phyloP scores from a whole-genome alignment of 2,329 filamentous ascomycete genomes.

The Ascochyta pisi region DNA sequence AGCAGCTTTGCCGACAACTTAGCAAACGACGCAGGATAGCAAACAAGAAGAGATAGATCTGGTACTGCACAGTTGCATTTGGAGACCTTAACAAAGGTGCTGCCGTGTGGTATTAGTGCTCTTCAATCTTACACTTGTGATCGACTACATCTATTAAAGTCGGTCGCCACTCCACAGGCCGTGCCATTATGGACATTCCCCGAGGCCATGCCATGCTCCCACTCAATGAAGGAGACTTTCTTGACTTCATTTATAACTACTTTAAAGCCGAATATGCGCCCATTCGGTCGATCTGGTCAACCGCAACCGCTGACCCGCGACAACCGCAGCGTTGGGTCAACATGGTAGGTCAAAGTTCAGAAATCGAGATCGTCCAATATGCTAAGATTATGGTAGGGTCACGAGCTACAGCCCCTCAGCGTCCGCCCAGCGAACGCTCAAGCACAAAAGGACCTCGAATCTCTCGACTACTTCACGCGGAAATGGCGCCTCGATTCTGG shows the following conservation, averaged over 20 bases:
- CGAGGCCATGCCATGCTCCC: conserved; percentile 41
- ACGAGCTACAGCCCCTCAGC: conserved; percentile 38
- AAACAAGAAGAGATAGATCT: conserved; percentile 5
- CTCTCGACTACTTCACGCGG: conserved; percentile 41
- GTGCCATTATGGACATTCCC: conserved; percentile 41
- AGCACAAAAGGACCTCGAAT: conserved; percentile 47
- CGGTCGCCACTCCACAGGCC: not conserved
- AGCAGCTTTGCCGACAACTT: conserved; percentile 35
- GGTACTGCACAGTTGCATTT: not conserved
- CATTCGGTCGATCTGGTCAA: conserved; percentile 46
- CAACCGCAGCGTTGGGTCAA: conserved; percentile 39
- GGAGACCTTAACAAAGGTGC: not conserved
- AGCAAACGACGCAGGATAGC: not conserved
- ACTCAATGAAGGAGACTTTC: conserved; percentile 42
- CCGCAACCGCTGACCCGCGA: conserved; percentile 42
- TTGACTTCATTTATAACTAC: conserved; percentile 48
- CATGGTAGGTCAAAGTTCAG: conserved; percentile 23
- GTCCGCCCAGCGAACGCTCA: conserved; percentile 47
- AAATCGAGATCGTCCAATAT: not conserved
- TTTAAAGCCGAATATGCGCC: conserved; percentile 49
- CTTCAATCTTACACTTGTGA: not conserved
- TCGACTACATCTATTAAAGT: not conserved
- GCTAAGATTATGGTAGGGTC: conserved; percentile 21
- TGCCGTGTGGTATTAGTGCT: not conserved
- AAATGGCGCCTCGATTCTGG: conserved; percentile 41